These are phyloP conservation scores for Leccinum subrobustum DNA, from an alignment of 1,284 basidiomycete species.

Conservation along the genomic window DNA sequence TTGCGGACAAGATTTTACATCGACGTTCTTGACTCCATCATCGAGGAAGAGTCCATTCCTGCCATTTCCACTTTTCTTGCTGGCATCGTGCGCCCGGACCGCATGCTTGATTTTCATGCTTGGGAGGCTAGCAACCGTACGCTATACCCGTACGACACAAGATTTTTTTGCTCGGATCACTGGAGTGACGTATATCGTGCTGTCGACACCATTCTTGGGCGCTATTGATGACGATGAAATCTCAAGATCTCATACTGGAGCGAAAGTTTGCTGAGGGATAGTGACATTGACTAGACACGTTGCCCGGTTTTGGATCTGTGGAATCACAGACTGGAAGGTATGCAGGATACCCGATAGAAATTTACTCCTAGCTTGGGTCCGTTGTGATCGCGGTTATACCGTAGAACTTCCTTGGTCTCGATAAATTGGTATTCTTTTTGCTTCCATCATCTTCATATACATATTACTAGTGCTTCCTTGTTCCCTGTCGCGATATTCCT, in stretches of 20 bases:
- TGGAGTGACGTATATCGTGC: too few relatives aligned
- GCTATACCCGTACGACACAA: background rate
- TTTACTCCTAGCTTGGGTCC: too few relatives aligned
- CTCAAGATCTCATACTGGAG: too few relatives aligned
- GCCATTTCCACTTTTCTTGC: background rate
- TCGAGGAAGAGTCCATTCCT: background rate
- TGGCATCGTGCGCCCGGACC: background rate
- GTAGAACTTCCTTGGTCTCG: background rate
- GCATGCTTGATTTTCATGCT: background rate
- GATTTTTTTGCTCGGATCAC: too few relatives aligned
- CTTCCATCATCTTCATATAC: background rate
- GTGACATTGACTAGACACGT: too few relatives aligned
- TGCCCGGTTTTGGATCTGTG: too few relatives aligned
- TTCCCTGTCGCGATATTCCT: background rate
- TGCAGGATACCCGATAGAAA: too few relatives aligned
- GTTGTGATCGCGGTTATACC: background rate
- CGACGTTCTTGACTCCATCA: background rate
- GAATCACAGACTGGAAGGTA: too few relatives aligned
- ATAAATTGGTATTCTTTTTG: background rate
- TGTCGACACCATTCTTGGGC: too few relatives aligned
- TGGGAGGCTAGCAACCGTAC: background rate
- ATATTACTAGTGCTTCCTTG: background rate
- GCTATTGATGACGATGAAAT: too few relatives aligned
- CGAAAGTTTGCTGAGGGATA: too few relatives aligned
- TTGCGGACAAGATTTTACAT: background rate